These are phyloP conservation scores for Melanogaster broomeanus DNA, from an alignment of 768 basidiomycete species.

Conservation along the genomic window DNA sequence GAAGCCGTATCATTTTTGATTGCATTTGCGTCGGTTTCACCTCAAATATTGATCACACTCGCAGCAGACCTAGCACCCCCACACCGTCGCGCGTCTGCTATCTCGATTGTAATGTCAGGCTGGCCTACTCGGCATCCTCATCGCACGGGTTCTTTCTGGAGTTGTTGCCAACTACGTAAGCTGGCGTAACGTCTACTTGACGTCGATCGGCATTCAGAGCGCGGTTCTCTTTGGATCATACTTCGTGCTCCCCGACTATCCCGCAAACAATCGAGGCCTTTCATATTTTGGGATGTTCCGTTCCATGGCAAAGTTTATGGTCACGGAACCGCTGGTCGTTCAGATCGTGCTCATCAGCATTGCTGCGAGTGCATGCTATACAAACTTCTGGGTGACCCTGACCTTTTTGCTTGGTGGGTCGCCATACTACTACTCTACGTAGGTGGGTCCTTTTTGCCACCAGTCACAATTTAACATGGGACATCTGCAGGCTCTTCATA, in stretches of 20 bases:
- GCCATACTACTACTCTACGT: conserved; percentile 42
- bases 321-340: conserved; percentile 44
- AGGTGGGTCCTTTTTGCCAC: conserved; percentile 9
- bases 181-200: conserved; percentile 45
- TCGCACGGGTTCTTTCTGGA: conserved; percentile 36
- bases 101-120: conserved; percentile 36
- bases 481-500: conserved; percentile 30
- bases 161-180: conserved; percentile 42
- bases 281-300: conserved; percentile 36
- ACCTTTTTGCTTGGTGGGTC: conserved; percentile 47
- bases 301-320: conserved; percentile 40
- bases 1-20: conserved; percentile 34
- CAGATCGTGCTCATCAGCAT: conserved; percentile 33
- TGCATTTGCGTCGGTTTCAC: conserved; percentile 41
- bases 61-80: conserved; percentile 45
- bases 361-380: conserved; percentile 31
- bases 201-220: conserved; percentile 38
- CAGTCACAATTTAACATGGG: too few relatives aligned
- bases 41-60: conserved; percentile 43
- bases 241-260: conserved; percentile 41
- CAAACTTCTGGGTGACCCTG: conserved; percentile 42
- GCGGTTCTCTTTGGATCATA: conserved; percentile 32
- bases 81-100: conserved; percentile 17
- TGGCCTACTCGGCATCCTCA: conserved; percentile 30
- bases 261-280: conserved; percentile 39